Conservation (phyloP, 805 yeast species). For the Barnettozyma sp. region DNA sequence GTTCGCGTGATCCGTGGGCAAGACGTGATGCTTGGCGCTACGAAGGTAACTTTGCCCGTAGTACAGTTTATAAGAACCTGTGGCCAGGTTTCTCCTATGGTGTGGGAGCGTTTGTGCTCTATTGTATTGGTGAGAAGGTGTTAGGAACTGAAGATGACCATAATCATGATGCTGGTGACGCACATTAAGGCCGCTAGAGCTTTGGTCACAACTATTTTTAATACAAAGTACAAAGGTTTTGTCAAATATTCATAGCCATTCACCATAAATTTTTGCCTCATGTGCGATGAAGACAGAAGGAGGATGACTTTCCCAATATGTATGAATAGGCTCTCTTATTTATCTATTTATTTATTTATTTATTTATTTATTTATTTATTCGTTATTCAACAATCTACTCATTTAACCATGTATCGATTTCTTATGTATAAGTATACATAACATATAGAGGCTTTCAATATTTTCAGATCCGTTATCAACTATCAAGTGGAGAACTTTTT, state of each 20-base stretch:
- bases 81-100: conserved; percentile 82
- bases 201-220: not conserved
- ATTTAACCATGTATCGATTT: no score
- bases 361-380: conserved; percentile 7
- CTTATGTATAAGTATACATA: no score
- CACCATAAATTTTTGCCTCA: no score
- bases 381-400: not conserved
- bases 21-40: conserved; percentile 86
- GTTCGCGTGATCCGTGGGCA: conserved; percentile 41
- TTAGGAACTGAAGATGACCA: conserved; percentile 13
- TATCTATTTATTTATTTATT: conserved; percentile 5
- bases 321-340: not conserved
- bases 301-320: no score
- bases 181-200: not conserved
- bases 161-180: conserved; percentile 6
- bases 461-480: no score
- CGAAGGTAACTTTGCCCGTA: conserved; percentile 71
- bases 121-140: conserved; percentile 36
- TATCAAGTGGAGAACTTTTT: no score
- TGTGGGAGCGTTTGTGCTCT: conserved; percentile 62
- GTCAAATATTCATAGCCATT: no score
- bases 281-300: no score
- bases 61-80: conserved; percentile 59
- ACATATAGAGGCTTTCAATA: no score
- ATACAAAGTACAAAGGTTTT: no score